phyloP scores from a whole-genome alignment of 345 rosid genomes.

The Orychophragmus violaceus region DNA sequence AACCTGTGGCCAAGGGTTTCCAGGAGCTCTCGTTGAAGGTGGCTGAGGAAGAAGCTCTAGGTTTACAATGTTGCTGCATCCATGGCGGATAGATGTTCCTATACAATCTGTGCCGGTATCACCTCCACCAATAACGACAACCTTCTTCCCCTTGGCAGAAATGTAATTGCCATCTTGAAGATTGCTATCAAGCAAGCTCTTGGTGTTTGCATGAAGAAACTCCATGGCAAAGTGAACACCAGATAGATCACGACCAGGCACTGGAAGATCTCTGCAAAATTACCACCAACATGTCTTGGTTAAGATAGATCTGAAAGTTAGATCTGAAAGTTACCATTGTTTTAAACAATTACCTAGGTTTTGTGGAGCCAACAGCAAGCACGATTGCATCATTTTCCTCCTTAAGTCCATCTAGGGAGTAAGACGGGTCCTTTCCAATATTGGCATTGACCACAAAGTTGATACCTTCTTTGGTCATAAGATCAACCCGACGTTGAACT shows the following conservation, averaged over 20 bases:
- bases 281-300: too few relatives aligned
- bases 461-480: conserved; percentile 87
- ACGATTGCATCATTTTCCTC: conserved; percentile 80
- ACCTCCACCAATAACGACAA: conserved; percentile 97
- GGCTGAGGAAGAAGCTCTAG: conserved; percentile 96
- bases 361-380: conserved; percentile 93
- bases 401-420: conserved; percentile 64
- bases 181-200: conserved; percentile 93
- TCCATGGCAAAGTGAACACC: conserved; percentile 98
- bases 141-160: conserved; percentile 89
- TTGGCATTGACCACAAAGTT: conserved; percentile 85
- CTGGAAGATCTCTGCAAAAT: conserved; percentile 89
- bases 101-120: conserved; percentile 99
- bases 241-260: conserved; percentile 80
- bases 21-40: conserved; percentile 75
- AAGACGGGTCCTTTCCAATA: conserved; percentile 72
- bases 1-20: conserved; percentile 99
- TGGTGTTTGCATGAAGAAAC: conserved; percentile 91
- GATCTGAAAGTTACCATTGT: neutral
- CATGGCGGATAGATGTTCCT: conserved; percentile 96
- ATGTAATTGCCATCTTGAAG: conserved; percentile 77
- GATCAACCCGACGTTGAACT: conserved; percentile 88
- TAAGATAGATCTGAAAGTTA: too few relatives aligned
- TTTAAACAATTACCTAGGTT: conserved; percentile 58
- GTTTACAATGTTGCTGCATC: conserved; percentile 67